Evolutionary conservation across 192 early-diverging fungal genomes (phyloP), one percentile per base, ranked within the genome.

Genomic region (Podila minutissima): DNA sequence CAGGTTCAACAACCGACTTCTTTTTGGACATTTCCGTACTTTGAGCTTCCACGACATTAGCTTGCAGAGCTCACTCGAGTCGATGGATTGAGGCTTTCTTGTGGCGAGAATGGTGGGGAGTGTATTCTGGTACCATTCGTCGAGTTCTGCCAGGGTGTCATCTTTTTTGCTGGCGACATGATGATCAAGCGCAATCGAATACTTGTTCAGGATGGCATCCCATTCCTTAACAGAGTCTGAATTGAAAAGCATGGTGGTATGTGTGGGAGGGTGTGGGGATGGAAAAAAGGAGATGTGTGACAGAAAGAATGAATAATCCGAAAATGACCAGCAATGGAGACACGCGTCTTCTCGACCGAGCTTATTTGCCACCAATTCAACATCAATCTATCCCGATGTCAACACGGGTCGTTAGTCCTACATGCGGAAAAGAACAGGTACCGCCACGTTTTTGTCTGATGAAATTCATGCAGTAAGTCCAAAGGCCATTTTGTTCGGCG

Each of bases 1-100:
- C 5, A 11, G 6, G 1, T 66, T 15, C 9, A 49, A 20, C n/a
- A n/a, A n/a, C n/a, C n/a, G n/a, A n/a, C n/a, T 4, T 63, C 46
- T 33, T 13, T 32, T 28, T 38, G 3, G 9, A 26, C 41, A 9
- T 55, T 55, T 55, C 11, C 24, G 0, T 55, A 68, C 76, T 59
- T 81, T 81, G 55, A 81, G 76, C 35, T 81, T 81, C 76, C 76
- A 72, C 0, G 76, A 72, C 55, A 81, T 72, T 55, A 81, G 70
- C 33, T 64, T 38, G 41, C 71, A 72, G 32, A 81, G 71, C 62
- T 81, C 76, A 0, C 67, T 37, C 2, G 71, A 72, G 29, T 63
- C 46, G n/a, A 81, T 72, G 46, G n/a, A 64, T 15, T 19, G 26
- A 3, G 70, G 76, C 1, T 49, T 55, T 4, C 76, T 70, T 0